Evolutionary conservation across 31 red algal genomes (phyloP).

Genomic region (Bonnemaisonia californica): DNA sequence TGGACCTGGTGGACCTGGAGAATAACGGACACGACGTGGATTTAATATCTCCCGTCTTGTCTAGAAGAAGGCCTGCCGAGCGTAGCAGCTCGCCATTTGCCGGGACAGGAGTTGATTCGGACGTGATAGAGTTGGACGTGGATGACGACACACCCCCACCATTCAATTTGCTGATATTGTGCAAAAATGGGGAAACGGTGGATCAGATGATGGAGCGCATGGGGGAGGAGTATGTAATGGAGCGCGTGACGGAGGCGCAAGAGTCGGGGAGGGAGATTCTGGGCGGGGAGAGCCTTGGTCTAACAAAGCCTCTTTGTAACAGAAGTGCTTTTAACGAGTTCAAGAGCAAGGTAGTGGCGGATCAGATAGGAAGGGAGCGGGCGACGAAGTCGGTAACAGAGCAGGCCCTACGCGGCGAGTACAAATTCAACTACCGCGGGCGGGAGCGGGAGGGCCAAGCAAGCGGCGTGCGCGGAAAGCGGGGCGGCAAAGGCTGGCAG

Average conservation of each 20-base stretch:
- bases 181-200: slow-evolving; percentile 52
- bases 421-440: slow-evolving; percentile 70
- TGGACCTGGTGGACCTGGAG: no score
- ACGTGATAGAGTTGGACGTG: background rate
- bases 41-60: no score
- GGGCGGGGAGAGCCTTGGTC: slow-evolving; percentile 62
- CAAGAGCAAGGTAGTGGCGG: slow-evolving; percentile 58
- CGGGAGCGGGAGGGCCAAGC: background rate
- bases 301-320: slow-evolving; percentile 31
- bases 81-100: no score
- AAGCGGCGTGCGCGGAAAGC: background rate
- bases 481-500: background rate
- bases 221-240: slow-evolving; percentile 55
- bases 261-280: slow-evolving; percentile 52
- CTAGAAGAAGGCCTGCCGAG: no score
- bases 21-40: no score
- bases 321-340: slow-evolving; percentile 49
- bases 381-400: slow-evolving; percentile 44
- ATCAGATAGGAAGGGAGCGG: slow-evolving; percentile 28
- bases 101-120: no score
- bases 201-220: slow-evolving; percentile 49
- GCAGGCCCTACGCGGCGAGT: slow-evolving; percentile 65
- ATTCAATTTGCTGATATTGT: slow-evolving; percentile 54
- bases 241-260: slow-evolving; percentile 47
- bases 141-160: slow-evolving; percentile 62